These are phyloP conservation scores for Acanthochlamys bracteata DNA, from an alignment of 106 monocot genomes.

Conservation along the genomic window DNA sequence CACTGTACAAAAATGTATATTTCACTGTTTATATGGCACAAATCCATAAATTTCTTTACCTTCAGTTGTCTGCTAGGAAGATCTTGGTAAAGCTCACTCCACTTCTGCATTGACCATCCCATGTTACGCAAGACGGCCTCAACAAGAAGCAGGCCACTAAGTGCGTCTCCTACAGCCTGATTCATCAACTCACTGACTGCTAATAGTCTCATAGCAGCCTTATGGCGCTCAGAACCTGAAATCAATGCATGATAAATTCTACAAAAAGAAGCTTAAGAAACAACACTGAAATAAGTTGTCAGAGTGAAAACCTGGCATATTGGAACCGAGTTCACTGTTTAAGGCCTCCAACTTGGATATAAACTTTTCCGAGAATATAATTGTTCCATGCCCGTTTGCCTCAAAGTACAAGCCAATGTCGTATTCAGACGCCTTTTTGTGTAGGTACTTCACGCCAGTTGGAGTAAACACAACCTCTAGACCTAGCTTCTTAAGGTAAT, in stretches of 20 bases:
- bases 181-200: slow-evolving; percentile 73
- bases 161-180: slow-evolving; percentile 91
- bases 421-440: slow-evolving; percentile 76
- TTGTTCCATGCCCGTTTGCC: slow-evolving; percentile 92
- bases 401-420: slow-evolving; percentile 95
- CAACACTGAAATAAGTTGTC: neutral
- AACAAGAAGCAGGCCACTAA: slow-evolving; percentile 84
- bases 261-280: neutral
- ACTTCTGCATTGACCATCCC: slow-evolving; percentile 73
- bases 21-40: too few species aligned
- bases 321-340: slow-evolving; percentile 30
- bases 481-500: slow-evolving; percentile 55
- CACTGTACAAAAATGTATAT: too few species aligned
- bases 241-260: neutral
- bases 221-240: slow-evolving; percentile 51
- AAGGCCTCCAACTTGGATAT: slow-evolving; percentile 26
- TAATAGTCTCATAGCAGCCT: slow-evolving; percentile 67
- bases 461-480: slow-evolving; percentile 79
- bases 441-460: slow-evolving; percentile 87
- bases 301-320: slow-evolving; percentile 37
- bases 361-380: slow-evolving; percentile 64
- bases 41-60: slow-evolving; percentile 19
- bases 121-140: slow-evolving; percentile 66
- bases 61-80: slow-evolving; percentile 92
- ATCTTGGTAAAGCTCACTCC: slow-evolving; percentile 80